Evolutionary conservation across 768 basidiomycete species (phyloP), one percentile per base, ranked within the genome.

Genomic region (Leucocoprinus leucothites): DNA sequence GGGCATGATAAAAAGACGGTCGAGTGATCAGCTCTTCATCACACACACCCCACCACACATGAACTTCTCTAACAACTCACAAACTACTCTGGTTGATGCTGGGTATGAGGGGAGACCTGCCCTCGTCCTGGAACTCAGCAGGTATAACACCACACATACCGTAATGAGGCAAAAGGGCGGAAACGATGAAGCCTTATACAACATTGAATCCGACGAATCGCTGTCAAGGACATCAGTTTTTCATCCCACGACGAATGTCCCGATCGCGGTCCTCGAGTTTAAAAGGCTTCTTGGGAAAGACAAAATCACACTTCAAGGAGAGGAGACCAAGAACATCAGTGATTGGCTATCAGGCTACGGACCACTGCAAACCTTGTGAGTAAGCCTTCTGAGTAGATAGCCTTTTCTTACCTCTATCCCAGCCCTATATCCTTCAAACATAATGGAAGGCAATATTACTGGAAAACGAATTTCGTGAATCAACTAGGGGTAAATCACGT

Each of bases 291-390:
- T 36, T 14, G 46, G 46, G 26, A 36, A 3, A 14, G 45, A 54
- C 13, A 54, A 54, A 7, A 54, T 54, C 19, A 48, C 53, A 7
- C 22, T 54, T 3, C 13, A 21, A 13, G 45, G 25, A 11, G 35
- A 19, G 9, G 26, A 38, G 35, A 31, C n/a, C 14, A 44, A 19
- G 35, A 54, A 41, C 6, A 46, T 54, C 7, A 47, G 13, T 7
- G 22, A 47, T 9, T 54, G 53, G 53, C 46, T 47, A 25, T 47
- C 45, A 16, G 53, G 53, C 9, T 54, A 48, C 26, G 45, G 53
- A 24, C 9, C 38, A 14, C 21, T 46, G 9, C 36, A 28, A 18
- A 47, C 45, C 9, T 54, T 40, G 53, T 54, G 18, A 48, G 31
- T 31, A 31, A 11, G n/a, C n/a, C n/a, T n/a, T n/a, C n/a, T n/a